These are phyloP conservation scores for Diplosphaera chodatii DNA, from an alignment of 139 green algal genomes.

Conservation along the genomic window DNA sequence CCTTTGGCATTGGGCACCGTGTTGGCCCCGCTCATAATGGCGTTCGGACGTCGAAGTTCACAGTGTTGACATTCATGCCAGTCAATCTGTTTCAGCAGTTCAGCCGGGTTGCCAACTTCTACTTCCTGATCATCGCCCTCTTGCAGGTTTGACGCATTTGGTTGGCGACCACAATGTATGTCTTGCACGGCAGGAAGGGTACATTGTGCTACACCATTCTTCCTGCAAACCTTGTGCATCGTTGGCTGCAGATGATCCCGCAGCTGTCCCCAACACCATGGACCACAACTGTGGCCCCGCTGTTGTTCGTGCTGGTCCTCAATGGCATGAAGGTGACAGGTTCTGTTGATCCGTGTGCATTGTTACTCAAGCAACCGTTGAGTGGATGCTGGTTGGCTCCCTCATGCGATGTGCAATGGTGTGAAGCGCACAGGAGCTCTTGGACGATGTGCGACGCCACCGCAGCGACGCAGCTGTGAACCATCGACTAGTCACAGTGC, in stretches of 20 bases:
- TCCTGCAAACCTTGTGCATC: too few relatives aligned
- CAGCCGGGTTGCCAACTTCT: conserved; percentile 67
- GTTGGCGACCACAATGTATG: too few relatives aligned
- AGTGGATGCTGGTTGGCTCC: too few relatives aligned
- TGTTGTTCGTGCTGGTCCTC: conserved; percentile 74
- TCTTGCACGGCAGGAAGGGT: too few relatives aligned
- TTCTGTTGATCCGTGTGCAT: too few relatives aligned
- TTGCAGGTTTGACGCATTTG: too few relatives aligned
- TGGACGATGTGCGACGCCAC: conserved; percentile 49
- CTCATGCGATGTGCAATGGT: too few relatives aligned
- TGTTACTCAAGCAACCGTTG: too few relatives aligned
- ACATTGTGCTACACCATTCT: too few relatives aligned
- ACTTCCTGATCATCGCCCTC: conserved; percentile 56
- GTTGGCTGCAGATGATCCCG: conserved; percentile 68
- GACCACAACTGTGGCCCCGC: conserved; percentile 75
- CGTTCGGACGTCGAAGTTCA: conserved; percentile 69
- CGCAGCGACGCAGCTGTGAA: conserved; percentile 43
- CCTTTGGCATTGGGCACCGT: neutral
- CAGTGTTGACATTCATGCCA: conserved; percentile 64
- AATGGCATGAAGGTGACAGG: conserved; percentile 84
- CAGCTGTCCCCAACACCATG: conserved; percentile 65
- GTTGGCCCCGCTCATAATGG: conserved; percentile 30
- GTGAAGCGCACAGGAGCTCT: too few relatives aligned
- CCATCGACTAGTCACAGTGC: conserved; percentile 26
- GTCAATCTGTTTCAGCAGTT: conserved; percentile 82